Percentiles rank a stretch among this genome's conserved stretches.
Conservation (phyloP, 345 rosid genomes). For the Ailanthus altissimus region DNA sequence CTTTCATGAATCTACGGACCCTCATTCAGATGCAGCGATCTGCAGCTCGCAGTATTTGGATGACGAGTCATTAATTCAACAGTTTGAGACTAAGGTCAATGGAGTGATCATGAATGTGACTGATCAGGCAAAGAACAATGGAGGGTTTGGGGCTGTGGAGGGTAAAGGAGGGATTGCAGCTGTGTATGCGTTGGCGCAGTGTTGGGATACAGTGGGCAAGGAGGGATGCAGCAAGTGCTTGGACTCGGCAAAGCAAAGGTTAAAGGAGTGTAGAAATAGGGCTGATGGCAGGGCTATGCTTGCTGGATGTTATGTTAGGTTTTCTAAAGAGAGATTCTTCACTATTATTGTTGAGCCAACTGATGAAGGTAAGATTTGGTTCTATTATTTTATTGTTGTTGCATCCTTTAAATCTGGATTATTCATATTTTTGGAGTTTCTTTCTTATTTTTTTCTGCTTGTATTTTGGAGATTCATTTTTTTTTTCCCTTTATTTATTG, state of each 20-base stretch:
- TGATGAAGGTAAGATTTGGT: conserved; percentile 3
- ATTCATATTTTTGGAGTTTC: too few relatives aligned
- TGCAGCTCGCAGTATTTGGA: conserved; percentile 26
- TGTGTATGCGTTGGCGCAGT: conserved; percentile 67
- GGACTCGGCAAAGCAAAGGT: conserved; percentile 36
- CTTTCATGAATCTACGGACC: conserved; percentile 45
- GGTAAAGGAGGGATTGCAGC: conserved; percentile 23
- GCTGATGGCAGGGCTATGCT: conserved; percentile 54
- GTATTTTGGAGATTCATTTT: too few relatives aligned
- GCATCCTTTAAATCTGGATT: too few relatives aligned
- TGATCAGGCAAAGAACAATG: conserved; percentile 31
- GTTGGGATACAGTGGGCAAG: conserved; percentile 54
- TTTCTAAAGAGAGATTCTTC: conserved; percentile 54
- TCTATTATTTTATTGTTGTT: background rate
- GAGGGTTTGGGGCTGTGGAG: conserved; percentile 45
- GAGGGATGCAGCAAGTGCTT: conserved; percentile 56
- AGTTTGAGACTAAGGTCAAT: conserved; percentile 30
- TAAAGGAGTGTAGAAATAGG: conserved; percentile 43
- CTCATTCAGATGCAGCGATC: conserved; percentile 25
- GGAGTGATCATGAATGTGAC: conserved; percentile 45
- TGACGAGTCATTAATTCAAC: conserved; percentile 4
- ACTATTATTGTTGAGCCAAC: background rate
- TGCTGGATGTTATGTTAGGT: conserved; percentile 67
- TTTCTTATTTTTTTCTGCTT: too few relatives aligned
- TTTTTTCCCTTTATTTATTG: too few relatives aligned